These are phyloP conservation scores for Cyberlindnera petersonii DNA, from an alignment of 805 yeast genomes.

Conservation along the genomic window DNA sequence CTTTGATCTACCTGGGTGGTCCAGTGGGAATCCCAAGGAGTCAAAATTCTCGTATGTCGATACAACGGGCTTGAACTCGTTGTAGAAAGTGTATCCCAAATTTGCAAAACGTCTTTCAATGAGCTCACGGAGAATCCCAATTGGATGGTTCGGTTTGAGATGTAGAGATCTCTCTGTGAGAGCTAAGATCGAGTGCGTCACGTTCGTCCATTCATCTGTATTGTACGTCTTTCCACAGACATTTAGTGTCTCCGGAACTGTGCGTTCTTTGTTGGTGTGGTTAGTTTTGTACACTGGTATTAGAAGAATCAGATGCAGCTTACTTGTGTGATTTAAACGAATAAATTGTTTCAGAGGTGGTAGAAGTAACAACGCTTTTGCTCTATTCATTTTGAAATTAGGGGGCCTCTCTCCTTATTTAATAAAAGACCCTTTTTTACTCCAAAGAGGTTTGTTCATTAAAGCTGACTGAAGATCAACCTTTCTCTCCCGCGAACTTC, in stretches of 20 bases:
- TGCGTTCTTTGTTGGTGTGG: constrained; percentile 9
- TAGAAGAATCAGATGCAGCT: constrained; percentile 1
- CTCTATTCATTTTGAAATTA: constrained; percentile 1
- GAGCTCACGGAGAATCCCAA: constrained; percentile 75
- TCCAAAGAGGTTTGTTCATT: too few species aligned
- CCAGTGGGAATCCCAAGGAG: constrained; percentile 81
- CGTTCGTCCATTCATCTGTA: constrained; percentile 81
- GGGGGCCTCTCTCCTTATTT: too few species aligned
- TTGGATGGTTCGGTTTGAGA: constrained; percentile 73
- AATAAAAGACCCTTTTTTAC: too few species aligned
- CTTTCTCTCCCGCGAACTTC: too few species aligned
- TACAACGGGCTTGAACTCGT: constrained; percentile 79
- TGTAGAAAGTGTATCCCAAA: constrained; percentile 73
- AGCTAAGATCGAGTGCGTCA: constrained; percentile 66
- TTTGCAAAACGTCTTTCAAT: constrained; percentile 65
- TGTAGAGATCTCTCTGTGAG: constrained; percentile 74
- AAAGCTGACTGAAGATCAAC: too few species aligned
- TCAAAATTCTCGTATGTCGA: constrained; percentile 84
- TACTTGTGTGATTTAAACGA: constrained; percentile 14
- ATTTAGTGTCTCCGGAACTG: constrained; percentile 29
- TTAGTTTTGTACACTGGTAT: neutral
- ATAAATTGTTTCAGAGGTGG: constrained; percentile 3
- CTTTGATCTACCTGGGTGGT: constrained; percentile 90
- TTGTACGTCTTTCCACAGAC: constrained; percentile 50
- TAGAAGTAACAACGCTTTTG: neutral